Evolutionary conservation across 371 early-diverging fungal genomes (phyloP), one percentile per base, ranked within the genome.

Genomic region (Mortierella sp.): DNA sequence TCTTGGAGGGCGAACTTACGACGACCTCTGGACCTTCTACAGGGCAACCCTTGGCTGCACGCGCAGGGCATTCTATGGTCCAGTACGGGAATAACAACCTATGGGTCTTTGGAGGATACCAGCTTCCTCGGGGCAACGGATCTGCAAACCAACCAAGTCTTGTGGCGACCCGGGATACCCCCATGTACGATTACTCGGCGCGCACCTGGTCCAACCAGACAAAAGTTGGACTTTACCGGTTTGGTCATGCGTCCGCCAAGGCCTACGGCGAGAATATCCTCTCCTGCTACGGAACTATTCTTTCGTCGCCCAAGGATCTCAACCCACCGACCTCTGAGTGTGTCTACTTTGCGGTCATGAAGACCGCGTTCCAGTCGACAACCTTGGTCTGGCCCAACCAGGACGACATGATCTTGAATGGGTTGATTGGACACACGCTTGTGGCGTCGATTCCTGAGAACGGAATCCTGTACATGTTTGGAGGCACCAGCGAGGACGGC

Each of bases 401-500:
- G 8, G 55, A 3, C 16, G 81, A 81, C 44, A 16, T 34, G 1
- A 73, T 81, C 61, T 24, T 19, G 0, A 75, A 69, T 5, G 76
- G 73, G 11, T 55, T 76, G 44, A 51, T 61, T 13, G 79, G 82
- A 21, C 73, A 69, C 31, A 61, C 86, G 0, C 51, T 86, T 11
- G 80, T 86, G 31, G 48, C 79, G 1, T 71, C 48, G 2, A 34
- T 69, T 1, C 10, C 50, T 9, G n/a, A 73, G 14, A 28, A 28
- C 64, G 50, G 73, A 28, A 55, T 54, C 14, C 48, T 77, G 40
- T 86, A 77, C 74, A 34, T 86, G 75, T 86, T 82, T 79, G 86
- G 86, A 44, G 86, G 86, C 4, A 43, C 28, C 48, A 72, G 59
- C 59, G 24, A 37, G 5, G 40, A 21, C 0, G 75, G 72, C 28